These are phyloP conservation scores for Corymbia maculata DNA, from an alignment of 345 rosid genomes.

Conservation along the genomic window DNA sequence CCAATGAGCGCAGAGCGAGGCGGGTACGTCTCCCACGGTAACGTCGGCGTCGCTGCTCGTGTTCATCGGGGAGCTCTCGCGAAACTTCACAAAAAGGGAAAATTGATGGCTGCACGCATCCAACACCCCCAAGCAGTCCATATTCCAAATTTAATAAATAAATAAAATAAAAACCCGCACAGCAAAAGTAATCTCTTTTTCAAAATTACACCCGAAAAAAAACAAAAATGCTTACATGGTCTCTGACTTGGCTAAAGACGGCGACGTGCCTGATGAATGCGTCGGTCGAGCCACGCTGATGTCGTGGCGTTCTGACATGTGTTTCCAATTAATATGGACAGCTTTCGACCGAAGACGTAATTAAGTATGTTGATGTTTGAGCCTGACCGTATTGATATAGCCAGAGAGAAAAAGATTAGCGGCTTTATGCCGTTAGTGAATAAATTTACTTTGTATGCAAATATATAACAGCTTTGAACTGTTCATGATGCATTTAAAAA, in stretches of 20 bases:
- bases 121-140: neutral
- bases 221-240: neutral
- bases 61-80: neutral
- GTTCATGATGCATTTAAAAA: too few species aligned
- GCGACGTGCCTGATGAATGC: neutral
- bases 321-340: neutral
- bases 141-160: neutral
- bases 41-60: neutral
- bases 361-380: neutral
- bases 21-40: neutral
- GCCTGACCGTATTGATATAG: fast-evolving
- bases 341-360: neutral
- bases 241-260: neutral
- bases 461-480: neutral
- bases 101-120: neutral
- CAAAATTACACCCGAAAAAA: too few species aligned
- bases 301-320: neutral
- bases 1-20: neutral
- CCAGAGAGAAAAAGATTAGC: fast-evolving
- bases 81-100: neutral
- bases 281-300: neutral
- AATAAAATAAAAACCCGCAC: too few species aligned
- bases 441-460: too few species aligned
- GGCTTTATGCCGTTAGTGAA: fast-evolving
- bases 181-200: too few species aligned